Evolutionary conservation across 2,329 filamentous ascomycete genomes (phyloP).

Genomic region (Xylariaceae sp.): DNA sequence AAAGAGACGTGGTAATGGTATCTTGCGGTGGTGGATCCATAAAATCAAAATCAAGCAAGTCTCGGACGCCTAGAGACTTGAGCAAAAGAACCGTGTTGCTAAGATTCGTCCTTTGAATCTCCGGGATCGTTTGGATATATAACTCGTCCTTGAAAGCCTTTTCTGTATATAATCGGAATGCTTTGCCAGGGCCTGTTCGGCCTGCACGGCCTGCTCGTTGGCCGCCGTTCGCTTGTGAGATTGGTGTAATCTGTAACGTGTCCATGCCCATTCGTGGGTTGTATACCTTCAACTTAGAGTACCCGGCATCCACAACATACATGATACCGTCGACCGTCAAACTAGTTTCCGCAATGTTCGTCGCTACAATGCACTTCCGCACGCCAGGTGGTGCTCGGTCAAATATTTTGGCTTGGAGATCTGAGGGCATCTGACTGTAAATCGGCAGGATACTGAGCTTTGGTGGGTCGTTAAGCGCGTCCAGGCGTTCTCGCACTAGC

Average conservation of each 20-base stretch:
- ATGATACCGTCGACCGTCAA: slow-evolving; percentile 98
- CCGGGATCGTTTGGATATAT: slow-evolving; percentile 94
- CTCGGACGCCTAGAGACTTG: slow-evolving; percentile 92
- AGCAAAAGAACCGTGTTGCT: slow-evolving; percentile 92
- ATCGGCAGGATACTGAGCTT: slow-evolving; percentile 95
- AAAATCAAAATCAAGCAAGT: slow-evolving; percentile 95
- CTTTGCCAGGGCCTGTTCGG: slow-evolving; percentile 91
- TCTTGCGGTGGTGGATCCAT: slow-evolving; percentile 99
- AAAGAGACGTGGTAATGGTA: slow-evolving; percentile 94
- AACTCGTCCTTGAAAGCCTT: slow-evolving; percentile 94
- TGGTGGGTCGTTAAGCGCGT: slow-evolving; percentile 89
- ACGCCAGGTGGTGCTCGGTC: slow-evolving; percentile 88
- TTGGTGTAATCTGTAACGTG: slow-evolving; percentile 94
- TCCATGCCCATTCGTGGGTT: slow-evolving; percentile 99
- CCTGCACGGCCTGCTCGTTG: slow-evolving; percentile 93
- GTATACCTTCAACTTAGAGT: slow-evolving; percentile 97
- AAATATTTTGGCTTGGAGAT: slow-evolving; percentile 97
- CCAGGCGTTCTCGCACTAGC: slow-evolving; percentile 82
- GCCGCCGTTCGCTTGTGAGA: slow-evolving; percentile 93
- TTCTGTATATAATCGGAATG: slow-evolving; percentile 92
- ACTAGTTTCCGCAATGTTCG: slow-evolving; percentile 97
- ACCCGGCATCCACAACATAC: slow-evolving; percentile 96
- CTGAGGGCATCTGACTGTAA: slow-evolving; percentile 99
- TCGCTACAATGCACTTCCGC: slow-evolving; percentile 96
- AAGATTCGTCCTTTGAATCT: slow-evolving; percentile 95